phyloP scores from a whole-genome alignment of 2,329 filamentous ascomycete species.

The Hirsutella thompsonii region DNA sequence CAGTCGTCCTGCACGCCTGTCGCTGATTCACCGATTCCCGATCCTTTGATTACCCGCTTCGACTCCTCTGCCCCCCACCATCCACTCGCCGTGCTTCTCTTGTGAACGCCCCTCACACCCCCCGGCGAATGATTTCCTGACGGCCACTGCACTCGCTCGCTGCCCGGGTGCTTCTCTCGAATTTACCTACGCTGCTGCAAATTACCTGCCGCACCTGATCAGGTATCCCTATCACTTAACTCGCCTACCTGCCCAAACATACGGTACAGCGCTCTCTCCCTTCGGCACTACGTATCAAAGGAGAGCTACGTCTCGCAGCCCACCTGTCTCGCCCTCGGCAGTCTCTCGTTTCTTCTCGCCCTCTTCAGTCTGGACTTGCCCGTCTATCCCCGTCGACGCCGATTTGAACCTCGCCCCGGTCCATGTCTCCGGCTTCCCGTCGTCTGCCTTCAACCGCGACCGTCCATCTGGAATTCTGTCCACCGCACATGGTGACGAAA shows the following conservation, averaged over 20 bases:
- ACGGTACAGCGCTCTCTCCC: neutral
- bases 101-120: neutral
- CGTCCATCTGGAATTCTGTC: constrained; percentile 3
- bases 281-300: neutral
- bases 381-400: neutral
- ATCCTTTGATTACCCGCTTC: neutral
- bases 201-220: no score
- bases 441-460: neutral
- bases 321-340: no score
- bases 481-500: constrained; percentile 9
- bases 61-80: neutral
- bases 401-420: neutral
- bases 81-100: neutral
- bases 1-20: neutral
- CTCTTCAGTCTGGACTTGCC: neutral
- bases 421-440: neutral
- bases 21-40: neutral
- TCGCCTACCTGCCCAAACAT: no score
- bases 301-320: no score
- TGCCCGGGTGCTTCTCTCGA: no score
- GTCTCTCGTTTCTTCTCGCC: neutral
- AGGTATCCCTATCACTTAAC: no score
- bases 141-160: no score
- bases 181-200: no score
- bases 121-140: neutral